Percentiles rank a stretch among this genome's conserved stretches.
Evolutionary conservation across 1,284 basidiomycete genomes (phyloP).

Genomic region (Cryptococcus jaspeensis): DNA sequence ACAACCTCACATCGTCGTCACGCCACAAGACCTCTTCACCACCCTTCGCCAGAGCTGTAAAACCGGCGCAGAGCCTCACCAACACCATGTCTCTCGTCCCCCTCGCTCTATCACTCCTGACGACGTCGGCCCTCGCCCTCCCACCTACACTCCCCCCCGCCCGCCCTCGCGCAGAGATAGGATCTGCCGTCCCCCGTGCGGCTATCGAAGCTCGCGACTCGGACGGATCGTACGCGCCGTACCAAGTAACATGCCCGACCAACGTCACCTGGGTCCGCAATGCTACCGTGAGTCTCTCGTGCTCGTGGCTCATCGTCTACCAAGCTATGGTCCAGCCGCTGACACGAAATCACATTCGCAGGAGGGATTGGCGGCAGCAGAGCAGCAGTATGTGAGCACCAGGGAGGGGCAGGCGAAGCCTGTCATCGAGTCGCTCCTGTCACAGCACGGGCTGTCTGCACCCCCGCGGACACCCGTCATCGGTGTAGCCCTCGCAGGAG

Average conservation of each 20-base stretch:
- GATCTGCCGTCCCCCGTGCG: background rate
- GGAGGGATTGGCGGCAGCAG: slow-evolving; percentile 34
- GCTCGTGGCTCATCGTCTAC: background rate
- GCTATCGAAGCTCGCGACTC: background rate
- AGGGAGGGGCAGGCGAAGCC: slow-evolving; percentile 25
- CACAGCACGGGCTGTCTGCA: slow-evolving; percentile 26
- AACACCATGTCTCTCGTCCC: background rate
- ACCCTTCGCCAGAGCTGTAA: too few relatives aligned
- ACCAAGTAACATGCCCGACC: slow-evolving; percentile 41
- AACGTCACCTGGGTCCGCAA: slow-evolving; percentile 44
- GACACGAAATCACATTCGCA: background rate
- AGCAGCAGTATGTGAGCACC: slow-evolving; percentile 34
- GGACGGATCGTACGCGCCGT: slow-evolving; percentile 42
- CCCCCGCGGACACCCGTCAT: slow-evolving; percentile 48
- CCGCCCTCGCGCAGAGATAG: background rate
- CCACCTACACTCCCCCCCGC: too few relatives aligned
- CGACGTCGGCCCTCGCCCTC: background rate
- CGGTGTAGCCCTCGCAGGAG: slow-evolving; percentile 53
- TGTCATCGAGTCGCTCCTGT: slow-evolving; percentile 32
- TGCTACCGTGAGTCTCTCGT: slow-evolving; percentile 32
- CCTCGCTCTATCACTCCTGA: background rate
- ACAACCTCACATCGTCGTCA: too few relatives aligned
- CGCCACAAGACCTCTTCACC: too few relatives aligned
- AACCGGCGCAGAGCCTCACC: too few relatives aligned
- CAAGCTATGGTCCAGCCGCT: background rate